Conservation (phyloP, 179 eudicot species). For the Sideroxylon spinosum region DNA sequence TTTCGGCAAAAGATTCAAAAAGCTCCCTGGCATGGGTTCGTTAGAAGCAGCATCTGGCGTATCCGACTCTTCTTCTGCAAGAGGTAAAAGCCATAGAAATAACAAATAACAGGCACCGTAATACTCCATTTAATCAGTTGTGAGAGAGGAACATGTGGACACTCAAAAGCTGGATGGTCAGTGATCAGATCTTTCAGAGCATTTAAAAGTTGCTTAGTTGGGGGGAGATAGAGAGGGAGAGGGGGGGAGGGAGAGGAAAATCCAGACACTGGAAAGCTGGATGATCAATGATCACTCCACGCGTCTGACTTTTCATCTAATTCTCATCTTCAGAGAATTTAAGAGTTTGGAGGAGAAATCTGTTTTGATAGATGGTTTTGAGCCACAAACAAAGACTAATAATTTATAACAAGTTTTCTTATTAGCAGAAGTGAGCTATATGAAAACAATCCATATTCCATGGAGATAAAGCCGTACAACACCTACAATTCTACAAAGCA, state of each 20-base stretch:
- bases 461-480: not conserved
- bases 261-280: too few relatives aligned
- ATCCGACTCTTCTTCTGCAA: constrained; percentile 58
- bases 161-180: not conserved
- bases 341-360: not conserved
- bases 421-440: not conserved
- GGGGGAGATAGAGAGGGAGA: too few relatives aligned
- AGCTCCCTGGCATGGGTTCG: constrained; percentile 43
- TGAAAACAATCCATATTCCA: not conserved
- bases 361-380: not conserved
- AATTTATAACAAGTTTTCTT: not conserved
- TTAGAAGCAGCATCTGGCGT: constrained; percentile 46
- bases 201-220: not conserved
- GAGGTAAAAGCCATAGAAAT: constrained; percentile 1
- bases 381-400: not conserved
- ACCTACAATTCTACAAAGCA: not conserved
- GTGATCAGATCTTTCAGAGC: not conserved
- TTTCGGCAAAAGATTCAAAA: constrained; percentile 43
- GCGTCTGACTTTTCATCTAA: too few relatives aligned
- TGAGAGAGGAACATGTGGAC: not conserved
- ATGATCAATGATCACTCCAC: too few relatives aligned
- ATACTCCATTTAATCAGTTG: not conserved
- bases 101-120: not conserved
- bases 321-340: too few relatives aligned
- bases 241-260: too few relatives aligned